Conservation (phyloP, 306 rosid species). For the Echinosophora koreensis region DNA sequence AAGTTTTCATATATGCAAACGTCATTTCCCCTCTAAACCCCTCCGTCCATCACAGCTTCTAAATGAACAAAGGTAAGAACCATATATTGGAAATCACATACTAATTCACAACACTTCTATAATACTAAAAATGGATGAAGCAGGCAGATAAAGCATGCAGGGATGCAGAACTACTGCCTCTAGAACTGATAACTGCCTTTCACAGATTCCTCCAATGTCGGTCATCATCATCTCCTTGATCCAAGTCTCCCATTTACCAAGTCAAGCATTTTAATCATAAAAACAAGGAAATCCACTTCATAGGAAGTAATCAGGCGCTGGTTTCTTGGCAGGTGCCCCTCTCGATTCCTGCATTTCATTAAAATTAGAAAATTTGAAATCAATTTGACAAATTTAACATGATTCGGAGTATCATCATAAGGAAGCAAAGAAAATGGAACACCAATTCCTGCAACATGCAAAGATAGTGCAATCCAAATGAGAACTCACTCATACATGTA, state of each 20-base stretch:
- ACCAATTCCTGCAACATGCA: conserved; percentile 33
- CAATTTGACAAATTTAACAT: not conserved
- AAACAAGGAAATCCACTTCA: conserved; percentile 48
- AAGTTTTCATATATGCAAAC: conserved; percentile 55
- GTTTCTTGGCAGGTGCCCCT: conserved; percentile 88
- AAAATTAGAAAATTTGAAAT: not conserved
- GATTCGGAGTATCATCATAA: conserved; percentile 5
- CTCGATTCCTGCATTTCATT: conserved; percentile 79
- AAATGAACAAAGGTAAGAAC: conserved; percentile 55
- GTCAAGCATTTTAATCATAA: conserved; percentile 47
- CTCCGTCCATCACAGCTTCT: conserved; percentile 52
- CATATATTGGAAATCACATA: conserved; percentile 57
- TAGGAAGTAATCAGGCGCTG: conserved; percentile 98
- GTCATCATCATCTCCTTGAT: conserved; percentile 40
- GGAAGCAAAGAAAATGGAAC: not conserved
- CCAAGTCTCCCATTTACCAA: conserved; percentile 50
- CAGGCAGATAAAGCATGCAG: conserved; percentile 45
- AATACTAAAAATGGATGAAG: conserved; percentile 50
- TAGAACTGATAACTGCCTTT: conserved; percentile 42
- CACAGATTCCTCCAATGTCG: conserved; percentile 27
- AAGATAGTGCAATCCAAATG: conserved; percentile 25
- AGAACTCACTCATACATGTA: not conserved
- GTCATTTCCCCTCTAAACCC: conserved; percentile 47
- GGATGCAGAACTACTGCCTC: conserved; percentile 51
- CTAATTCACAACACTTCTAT: conserved; percentile 69